Evolutionary conservation across 108 stramenopile genomes (phyloP), one percentile per base, ranked within the genome.

Genomic region (Ochromonas danica): DNA sequence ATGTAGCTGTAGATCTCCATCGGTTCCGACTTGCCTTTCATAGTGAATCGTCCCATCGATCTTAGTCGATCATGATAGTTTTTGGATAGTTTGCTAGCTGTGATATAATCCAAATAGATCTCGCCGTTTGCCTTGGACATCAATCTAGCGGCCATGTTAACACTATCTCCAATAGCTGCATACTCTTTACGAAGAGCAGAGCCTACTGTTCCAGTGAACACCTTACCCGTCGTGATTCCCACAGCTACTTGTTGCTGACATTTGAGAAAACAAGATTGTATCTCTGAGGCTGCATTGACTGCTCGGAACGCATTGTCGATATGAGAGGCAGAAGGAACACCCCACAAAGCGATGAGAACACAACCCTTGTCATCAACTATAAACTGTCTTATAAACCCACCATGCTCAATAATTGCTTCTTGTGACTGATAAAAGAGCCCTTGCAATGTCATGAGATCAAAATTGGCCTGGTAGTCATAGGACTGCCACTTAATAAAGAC

Each of bases 331-430:
- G 71, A 41, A 31, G 63, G 74, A 0, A 82, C 70, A 17, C 81
- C 81, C 40, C 61, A 82, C 31, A 35, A 61, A 0, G 43, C 81
- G 38, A 82, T 82, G n/a, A 74, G 38, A 14, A 82, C 81, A 62
- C 71, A 74, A 1, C 81, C 81, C n/a, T 82, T 82, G 65, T 82
- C 81, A 38, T 82, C 81, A 14, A 82, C 78, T 17, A 82, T 63
- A 78, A 82, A 82, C 67, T 82, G 81, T 30, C 81, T 41, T 31
- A 82, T 78, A 57, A 74, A 61, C 1, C 77, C 81, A 31, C 63
- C 63, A 14, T 6, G 22, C 6, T 51, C 14, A 51, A 6, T 51
- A 14, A 51, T 14, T 14, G 22, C 14, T 14, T 51, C 22, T 51
- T 51, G 45, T 22, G 45, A 6, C 6, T 14, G 14, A 51, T 51